These are phyloP conservation scores for Anaeromyces robustus DNA, from an alignment of 192 early-diverging fungal species.

Conservation along the genomic window DNA sequence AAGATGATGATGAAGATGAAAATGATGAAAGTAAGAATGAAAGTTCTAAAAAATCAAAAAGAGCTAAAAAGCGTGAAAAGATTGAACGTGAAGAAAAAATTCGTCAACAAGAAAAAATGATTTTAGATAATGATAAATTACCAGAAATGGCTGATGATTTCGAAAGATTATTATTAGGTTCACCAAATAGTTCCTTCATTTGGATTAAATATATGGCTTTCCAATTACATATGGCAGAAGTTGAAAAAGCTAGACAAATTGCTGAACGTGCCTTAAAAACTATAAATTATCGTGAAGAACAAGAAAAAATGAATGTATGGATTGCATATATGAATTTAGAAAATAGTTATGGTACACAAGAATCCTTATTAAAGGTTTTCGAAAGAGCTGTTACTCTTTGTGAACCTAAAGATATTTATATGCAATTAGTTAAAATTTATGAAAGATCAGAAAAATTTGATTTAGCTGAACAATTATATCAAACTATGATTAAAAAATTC, in stretches of 20 bases:
- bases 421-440: conserved; percentile 80
- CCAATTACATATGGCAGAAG: conserved; percentile 84
- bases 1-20: conserved; percentile 9
- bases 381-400: conserved; percentile 69
- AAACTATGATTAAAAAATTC: conserved; percentile 70
- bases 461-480: conserved; percentile 53
- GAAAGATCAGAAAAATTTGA: conserved; percentile 66
- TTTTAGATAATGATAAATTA: conserved; percentile 22
- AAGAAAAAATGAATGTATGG: conserved; percentile 97
- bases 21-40: conserved; percentile 11
- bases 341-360: conserved; percentile 79
- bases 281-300: conserved; percentile 79
- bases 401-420: conserved; percentile 79
- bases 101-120: conserved; percentile 17
- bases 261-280: conserved; percentile 87
- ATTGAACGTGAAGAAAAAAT: conserved; percentile 1
- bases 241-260: conserved; percentile 79
- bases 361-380: conserved; percentile 63
- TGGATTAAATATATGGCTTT: conserved; percentile 99
- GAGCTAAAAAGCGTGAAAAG: conserved; percentile 3
- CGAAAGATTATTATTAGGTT: conserved; percentile 82
- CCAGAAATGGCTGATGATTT: conserved; percentile 71
- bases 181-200: conserved; percentile 88
- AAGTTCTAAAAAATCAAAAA: neutral
- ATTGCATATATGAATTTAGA: conserved; percentile 90